These are phyloP conservation scores for Microstegium vimineum DNA, from an alignment of 176 grass and related monocot genomes.

Conservation along the genomic window DNA sequence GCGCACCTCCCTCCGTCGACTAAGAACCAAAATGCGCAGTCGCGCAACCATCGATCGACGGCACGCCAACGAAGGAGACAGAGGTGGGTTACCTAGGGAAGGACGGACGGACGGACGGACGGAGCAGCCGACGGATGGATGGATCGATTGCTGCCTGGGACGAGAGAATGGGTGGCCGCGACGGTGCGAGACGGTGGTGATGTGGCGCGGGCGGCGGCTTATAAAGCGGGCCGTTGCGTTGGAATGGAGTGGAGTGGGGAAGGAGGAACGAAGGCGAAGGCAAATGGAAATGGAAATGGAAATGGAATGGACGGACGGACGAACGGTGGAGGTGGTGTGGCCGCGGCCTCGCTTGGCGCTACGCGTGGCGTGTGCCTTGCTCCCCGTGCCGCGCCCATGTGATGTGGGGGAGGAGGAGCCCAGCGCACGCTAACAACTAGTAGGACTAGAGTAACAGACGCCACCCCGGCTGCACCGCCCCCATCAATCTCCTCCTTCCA, in stretches of 20 bases:
- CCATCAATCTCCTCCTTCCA: constrained; percentile 1
- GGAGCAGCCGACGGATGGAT: neutral
- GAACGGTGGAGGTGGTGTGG: neutral
- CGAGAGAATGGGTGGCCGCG: constrained; percentile 12
- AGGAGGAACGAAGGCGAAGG: neutral
- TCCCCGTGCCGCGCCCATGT: neutral
- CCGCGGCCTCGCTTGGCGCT: constrained; percentile 13
- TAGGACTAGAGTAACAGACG: neutral
- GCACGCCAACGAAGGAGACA: neutral
- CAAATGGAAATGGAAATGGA: no score
- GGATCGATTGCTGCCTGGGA: neutral
- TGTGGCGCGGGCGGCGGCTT: constrained; percentile 23
- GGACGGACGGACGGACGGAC: neutral
- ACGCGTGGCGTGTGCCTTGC: constrained; percentile 18
- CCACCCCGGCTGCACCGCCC: neutral
- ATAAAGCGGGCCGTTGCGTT: constrained; percentile 35
- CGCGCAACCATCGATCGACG: neutral
- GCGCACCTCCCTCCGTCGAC: neutral
- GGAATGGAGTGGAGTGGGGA: neutral
- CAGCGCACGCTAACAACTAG: neutral
- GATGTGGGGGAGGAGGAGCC: neutral
- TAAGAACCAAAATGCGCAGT: neutral
- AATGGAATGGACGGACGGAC: neutral
- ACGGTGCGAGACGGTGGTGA: constrained; percentile 25
- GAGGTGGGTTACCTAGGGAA: neutral